A percentile compares a stretch with the other conserved stretches of the same genome.
Evolutionary conservation across 768 basidiomycete genomes (phyloP).

Genomic region (Tulasnella sp.): DNA sequence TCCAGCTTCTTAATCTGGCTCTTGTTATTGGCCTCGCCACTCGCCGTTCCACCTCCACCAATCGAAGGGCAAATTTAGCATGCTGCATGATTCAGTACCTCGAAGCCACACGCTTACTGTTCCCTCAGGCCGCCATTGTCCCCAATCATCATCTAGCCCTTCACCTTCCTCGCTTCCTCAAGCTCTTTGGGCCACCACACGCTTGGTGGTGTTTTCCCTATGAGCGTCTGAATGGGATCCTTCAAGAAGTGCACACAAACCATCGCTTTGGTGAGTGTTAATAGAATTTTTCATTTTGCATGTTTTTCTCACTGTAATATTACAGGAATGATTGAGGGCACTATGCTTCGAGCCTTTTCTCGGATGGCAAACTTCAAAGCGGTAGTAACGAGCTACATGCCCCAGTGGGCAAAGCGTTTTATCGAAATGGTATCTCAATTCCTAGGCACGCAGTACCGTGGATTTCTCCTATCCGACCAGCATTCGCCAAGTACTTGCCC

Average conservation of each 20-base stretch:
- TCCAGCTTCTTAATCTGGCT: neutral
- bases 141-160: slow-evolving; percentile 39
- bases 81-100: slow-evolving; percentile 32
- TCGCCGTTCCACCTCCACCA: slow-evolving; percentile 27
- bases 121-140: slow-evolving; percentile 27
- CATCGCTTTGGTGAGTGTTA: neutral
- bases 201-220: slow-evolving; percentile 12
- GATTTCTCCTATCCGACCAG: neutral
- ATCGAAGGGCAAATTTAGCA: slow-evolving; percentile 29
- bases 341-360: neutral
- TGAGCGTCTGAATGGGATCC: neutral
- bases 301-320: neutral
- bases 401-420: neutral
- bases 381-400: neutral
- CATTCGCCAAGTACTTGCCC: neutral
- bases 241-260: neutral
- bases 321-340: neutral
- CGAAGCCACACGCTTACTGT: slow-evolving; percentile 28
- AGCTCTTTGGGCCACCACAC: slow-evolving; percentile 31
- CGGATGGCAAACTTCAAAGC: neutral
- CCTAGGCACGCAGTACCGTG: neutral
- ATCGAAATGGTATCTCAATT: neutral
- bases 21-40: slow-evolving; percentile 26
- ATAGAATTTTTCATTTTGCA: too few species aligned
- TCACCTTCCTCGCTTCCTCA: slow-evolving; percentile 33